Conservation (phyloP, 768 basidiomycete species). For the Dentipellis fragilis region DNA sequence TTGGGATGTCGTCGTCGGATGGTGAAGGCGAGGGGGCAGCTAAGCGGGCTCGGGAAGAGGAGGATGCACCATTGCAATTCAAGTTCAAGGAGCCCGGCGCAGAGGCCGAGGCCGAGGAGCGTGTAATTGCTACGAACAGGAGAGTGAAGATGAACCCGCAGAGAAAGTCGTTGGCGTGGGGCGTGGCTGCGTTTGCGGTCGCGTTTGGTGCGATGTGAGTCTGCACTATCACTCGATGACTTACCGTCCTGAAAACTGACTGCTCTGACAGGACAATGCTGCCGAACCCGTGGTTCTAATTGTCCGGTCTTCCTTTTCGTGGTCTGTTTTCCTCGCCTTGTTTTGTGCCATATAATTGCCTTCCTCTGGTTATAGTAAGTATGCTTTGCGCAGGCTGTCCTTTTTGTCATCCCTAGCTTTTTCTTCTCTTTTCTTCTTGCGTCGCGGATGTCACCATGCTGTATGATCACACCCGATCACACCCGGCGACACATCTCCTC, state of each 20-base stretch:
- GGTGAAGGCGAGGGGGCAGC: constrained; percentile 7
- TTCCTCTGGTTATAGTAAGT: neutral
- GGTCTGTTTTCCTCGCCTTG: constrained; percentile 12
- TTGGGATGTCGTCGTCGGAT: constrained; percentile 11
- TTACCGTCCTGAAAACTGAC: neutral
- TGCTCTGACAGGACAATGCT: constrained; percentile 35
- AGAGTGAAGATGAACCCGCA: constrained; percentile 55
- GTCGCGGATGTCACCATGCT: constrained; percentile 1
- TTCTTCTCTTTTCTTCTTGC: neutral
- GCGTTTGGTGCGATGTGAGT: constrained; percentile 77
- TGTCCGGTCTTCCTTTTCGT: neutral
- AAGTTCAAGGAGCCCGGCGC: constrained; percentile 56
- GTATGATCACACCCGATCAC: constrained; percentile 10
- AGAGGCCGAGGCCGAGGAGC: constrained; percentile 35
- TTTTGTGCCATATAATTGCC: neutral
- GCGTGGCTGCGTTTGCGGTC: constrained; percentile 72
- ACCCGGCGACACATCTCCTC: constrained; percentile 15
- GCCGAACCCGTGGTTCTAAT: constrained; percentile 49
- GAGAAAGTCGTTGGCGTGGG: constrained; percentile 75
- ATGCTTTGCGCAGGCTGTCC: neutral
- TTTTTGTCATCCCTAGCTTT: neutral
- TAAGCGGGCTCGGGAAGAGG: constrained; percentile 49
- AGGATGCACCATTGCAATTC: constrained; percentile 41
- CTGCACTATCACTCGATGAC: neutral
- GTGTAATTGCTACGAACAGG: constrained; percentile 52